Base-by-base conservation (phyloP, 805 yeast species). In the Candida succiphila region DNA sequence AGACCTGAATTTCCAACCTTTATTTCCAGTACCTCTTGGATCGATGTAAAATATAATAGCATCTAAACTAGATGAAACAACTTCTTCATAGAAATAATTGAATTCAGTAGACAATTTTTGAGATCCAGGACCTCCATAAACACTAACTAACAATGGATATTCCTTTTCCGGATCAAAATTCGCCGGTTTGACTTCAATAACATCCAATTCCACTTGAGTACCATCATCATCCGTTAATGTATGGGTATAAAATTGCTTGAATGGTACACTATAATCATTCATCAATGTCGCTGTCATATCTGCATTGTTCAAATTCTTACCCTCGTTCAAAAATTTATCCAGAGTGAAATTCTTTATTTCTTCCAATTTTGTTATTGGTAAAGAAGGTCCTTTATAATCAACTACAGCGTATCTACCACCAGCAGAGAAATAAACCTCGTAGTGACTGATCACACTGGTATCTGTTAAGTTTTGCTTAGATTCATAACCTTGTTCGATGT, bases 111-210 rank as follows among this genome's bases (percentile, higher is more conserved):
- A 62, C 9, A 72, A 68, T 18, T 72, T 67, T 41, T 75, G 78
- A 4, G 83, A 75, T 0, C 92, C 94, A 1, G 94, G 94, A 0
- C 92, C 94, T 4, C 87, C 92, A 49, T 83, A 83, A 1, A 72
- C 77, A 37, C 71, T 68, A 2, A 81, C 85, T 28, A 83, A 52
- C 10, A 83, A 40, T 0, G 92, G 88, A 45, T 80, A 73, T 39
- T 68, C 65, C 27, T 52, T 54, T 8, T 31, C 32, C 1, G 48
- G 37, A 39, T 75, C 58, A 43, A 78, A 72, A 30, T 62, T 59
- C 0, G 67, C 65, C 0, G 94, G 94, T 28, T 67, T 60, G 7
- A 76, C 72, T 46, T 81, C 88, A 27, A 77, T 54, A 35, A 75
- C 64, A 46, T 77, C 71, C 6, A 77, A 48, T 7, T 43, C 45